Evolutionary conservation across 257 asterid species (phyloP).

Genomic region (Datura wrightii): DNA sequence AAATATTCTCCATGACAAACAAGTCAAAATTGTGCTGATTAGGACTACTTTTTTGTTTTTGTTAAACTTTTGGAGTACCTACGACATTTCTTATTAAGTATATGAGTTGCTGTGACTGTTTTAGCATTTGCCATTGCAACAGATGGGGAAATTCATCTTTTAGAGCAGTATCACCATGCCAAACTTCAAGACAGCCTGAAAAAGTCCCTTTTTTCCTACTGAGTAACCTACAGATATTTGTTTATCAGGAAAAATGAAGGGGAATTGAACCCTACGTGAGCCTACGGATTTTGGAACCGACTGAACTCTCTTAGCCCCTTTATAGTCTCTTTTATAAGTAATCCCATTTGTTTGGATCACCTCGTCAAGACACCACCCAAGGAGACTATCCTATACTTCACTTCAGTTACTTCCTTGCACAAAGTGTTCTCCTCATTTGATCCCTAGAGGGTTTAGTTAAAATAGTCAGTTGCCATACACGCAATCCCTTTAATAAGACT

Average conservation of each 20-base stretch:
- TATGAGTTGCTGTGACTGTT: not conserved
- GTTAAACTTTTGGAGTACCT: not conserved
- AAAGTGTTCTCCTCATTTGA: constrained; percentile 14
- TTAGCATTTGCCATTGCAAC: not conserved
- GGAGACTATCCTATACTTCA: not conserved
- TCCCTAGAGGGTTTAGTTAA: constrained; percentile 6
- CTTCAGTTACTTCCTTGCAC: not conserved
- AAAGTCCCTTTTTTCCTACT: not conserved
- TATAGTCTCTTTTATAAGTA: constrained; percentile 17
- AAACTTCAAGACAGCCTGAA: not conserved
- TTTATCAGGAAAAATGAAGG: not conserved
- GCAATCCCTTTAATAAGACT: not conserved
- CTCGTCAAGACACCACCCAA: not conserved
- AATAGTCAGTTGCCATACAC: not conserved
- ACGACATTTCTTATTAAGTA: not conserved
- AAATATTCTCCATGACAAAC: constrained; percentile 4
- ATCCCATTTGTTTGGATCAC: constrained; percentile 26
- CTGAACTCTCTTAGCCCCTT: not conserved
- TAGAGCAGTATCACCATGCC: not conserved
- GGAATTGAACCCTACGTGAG: constrained; percentile 11
- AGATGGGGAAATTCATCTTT: constrained; percentile 17
- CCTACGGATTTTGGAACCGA: not conserved
- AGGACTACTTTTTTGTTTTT: constrained; percentile 5
- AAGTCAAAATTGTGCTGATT: not conserved
- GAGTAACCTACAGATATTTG: constrained; percentile 1